Conservation (phyloP, 768 basidiomycete species). For the Mycena kentingensis region DNA sequence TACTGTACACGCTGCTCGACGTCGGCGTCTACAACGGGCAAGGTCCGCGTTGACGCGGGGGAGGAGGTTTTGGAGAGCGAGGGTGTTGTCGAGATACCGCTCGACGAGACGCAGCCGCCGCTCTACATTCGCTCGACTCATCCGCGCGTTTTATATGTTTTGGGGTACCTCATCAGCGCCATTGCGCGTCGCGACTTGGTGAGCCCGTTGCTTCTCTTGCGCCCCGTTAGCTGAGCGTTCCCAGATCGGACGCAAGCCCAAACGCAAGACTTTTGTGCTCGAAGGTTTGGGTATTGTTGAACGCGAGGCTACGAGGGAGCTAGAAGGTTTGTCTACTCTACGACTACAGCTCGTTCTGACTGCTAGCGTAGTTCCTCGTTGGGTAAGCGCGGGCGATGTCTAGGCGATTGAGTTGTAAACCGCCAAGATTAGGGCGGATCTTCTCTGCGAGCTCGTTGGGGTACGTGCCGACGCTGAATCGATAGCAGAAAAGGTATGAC, state of each 20-base stretch:
- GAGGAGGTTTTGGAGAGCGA: constrained; percentile 29
- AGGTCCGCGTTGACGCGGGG: constrained; percentile 37
- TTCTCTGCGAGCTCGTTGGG: constrained; percentile 68
- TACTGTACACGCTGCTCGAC: constrained; percentile 68
- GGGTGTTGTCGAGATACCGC: constrained; percentile 40
- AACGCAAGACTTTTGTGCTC: constrained; percentile 65
- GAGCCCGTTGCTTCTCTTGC: neutral
- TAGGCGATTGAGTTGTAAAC: constrained; percentile 50
- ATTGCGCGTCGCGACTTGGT: constrained; percentile 62
- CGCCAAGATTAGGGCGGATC: constrained; percentile 67
- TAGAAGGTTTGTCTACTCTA: constrained; percentile 35
- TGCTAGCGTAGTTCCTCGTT: constrained; percentile 49
- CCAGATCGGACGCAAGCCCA: constrained; percentile 73
- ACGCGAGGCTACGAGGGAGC: constrained; percentile 45
- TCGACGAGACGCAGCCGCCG: constrained; percentile 40
- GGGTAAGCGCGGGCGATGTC: constrained; percentile 55
- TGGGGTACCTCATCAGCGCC: constrained; percentile 68
- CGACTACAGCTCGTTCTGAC: constrained; percentile 9
- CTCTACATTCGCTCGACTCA: constrained; percentile 64
- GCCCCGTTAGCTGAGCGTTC: neutral
- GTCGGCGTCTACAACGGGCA: constrained; percentile 36
- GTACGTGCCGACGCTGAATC: constrained; percentile 39
- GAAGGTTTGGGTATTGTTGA: constrained; percentile 60
- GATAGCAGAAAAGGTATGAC: constrained; percentile 54
- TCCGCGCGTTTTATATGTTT: constrained; percentile 61